Evolutionary conservation across 2,329 filamentous ascomycete genomes (phyloP).

Genomic region (Fusarium continuum): DNA sequence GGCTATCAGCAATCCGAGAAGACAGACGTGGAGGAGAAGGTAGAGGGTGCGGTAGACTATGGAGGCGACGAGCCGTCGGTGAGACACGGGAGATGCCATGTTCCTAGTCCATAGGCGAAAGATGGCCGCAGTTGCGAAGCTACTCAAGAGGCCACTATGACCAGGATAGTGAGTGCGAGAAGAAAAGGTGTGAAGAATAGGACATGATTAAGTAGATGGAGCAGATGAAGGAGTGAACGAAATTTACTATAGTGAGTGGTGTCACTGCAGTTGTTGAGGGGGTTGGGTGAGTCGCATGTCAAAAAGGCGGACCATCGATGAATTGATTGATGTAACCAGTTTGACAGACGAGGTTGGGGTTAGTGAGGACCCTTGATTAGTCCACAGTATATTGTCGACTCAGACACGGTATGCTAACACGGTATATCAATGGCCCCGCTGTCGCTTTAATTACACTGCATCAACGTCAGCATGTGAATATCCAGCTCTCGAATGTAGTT

Average conservation of each 20-base stretch:
- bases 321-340: slow-evolving; percentile 22
- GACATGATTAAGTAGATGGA: slow-evolving; percentile 44
- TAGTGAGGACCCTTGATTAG: slow-evolving; percentile 9
- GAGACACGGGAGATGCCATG: slow-evolving; percentile 51
- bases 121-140: slow-evolving; percentile 7
- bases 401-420: slow-evolving; percentile 9
- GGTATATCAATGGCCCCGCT: neutral
- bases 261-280: slow-evolving; percentile 30
- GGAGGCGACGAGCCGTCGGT: slow-evolving; percentile 69
- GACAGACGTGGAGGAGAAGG: slow-evolving; percentile 76
- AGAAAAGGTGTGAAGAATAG: slow-evolving; percentile 20
- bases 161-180: slow-evolving; percentile 21
- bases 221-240: slow-evolving; percentile 30
- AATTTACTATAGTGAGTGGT: slow-evolving; percentile 13
- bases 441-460: slow-evolving; percentile 17
- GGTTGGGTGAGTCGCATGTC: slow-evolving; percentile 39
- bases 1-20: slow-evolving; percentile 77
- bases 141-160: slow-evolving; percentile 11
- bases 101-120: slow-evolving; percentile 20
- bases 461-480: neutral
- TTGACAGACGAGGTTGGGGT: slow-evolving; percentile 31
- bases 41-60: slow-evolving; percentile 86
- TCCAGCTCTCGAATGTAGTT: neutral
- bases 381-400: neutral
- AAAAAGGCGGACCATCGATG: slow-evolving; percentile 27